Evolutionary conservation across 2,329 filamentous ascomycete species (phyloP).

Genomic region (Colletotrichum nymphaeae): DNA sequence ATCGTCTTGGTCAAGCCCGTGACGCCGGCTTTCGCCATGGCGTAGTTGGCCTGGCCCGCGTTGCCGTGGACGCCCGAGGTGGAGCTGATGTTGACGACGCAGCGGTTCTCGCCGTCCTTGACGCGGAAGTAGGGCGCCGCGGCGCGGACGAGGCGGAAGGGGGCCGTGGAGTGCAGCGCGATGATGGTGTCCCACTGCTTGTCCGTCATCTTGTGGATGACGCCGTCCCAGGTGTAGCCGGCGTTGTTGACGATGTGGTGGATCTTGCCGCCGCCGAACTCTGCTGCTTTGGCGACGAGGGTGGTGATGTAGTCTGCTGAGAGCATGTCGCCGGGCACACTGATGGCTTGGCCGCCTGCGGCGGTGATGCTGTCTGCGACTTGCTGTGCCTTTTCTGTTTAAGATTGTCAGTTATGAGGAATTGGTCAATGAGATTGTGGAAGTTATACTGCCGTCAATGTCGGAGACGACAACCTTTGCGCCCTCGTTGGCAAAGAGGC

Average conservation of each 20-base stretch:
- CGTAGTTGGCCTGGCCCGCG: conserved; percentile 91
- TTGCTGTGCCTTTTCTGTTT: conserved; percentile 73
- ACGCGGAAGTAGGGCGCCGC: conserved; percentile 90
- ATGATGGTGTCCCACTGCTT: conserved; percentile 93
- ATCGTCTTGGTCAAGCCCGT: conserved; percentile 88
- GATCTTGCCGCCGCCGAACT: conserved; percentile 88
- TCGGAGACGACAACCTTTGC: conserved; percentile 87
- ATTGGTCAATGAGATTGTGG: not conserved
- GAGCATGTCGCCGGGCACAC: conserved; percentile 82
- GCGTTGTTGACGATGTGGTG: conserved; percentile 94
- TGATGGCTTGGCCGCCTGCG: conserved; percentile 74
- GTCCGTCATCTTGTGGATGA: conserved; percentile 90
- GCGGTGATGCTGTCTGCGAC: conserved; percentile 78
- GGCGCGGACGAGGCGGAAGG: conserved; percentile 84
- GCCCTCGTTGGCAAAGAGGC: conserved; percentile 87
- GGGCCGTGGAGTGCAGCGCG: conserved; percentile 84
- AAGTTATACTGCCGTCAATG: conserved; percentile 73
- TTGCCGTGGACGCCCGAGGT: conserved; percentile 89
- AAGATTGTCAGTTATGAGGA: not conserved
- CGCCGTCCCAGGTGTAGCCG: conserved; percentile 92
- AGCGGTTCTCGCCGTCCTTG: conserved; percentile 81
- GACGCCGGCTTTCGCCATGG: conserved; percentile 85
- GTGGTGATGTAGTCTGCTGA: conserved; percentile 75
- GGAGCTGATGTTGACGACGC: conserved; percentile 85
- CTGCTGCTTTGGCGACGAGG: conserved; percentile 80